Percentiles rank a stretch among this genome's conserved stretches.
Evolutionary conservation across 2,329 filamentous ascomycete genomes (phyloP).

Genomic region (Hypoxylon sp.): DNA sequence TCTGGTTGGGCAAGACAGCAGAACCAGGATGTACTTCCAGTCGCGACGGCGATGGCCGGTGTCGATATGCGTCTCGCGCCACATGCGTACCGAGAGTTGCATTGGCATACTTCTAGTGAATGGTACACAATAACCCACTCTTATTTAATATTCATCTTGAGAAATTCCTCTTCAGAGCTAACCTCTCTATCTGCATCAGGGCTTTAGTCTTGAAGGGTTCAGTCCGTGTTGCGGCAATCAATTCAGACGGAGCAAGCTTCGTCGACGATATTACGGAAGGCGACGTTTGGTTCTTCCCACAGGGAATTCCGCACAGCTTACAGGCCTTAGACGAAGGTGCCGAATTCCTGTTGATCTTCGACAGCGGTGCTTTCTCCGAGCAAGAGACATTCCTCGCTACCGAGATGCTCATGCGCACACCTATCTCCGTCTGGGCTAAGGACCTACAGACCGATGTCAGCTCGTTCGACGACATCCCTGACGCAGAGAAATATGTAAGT

Average conservation of each 20-base stretch:
- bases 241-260: constrained; percentile 65
- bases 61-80: constrained; percentile 73
- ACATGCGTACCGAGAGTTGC: constrained; percentile 73
- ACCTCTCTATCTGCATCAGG: constrained; percentile 42
- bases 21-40: constrained; percentile 66
- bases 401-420: constrained; percentile 67
- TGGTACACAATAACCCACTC: constrained; percentile 41
- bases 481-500: constrained; percentile 62
- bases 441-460: constrained; percentile 65
- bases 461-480: constrained; percentile 64
- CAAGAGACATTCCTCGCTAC: constrained; percentile 72
- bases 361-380: constrained; percentile 71
- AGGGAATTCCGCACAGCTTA: constrained; percentile 66
- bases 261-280: constrained; percentile 65
- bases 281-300: constrained; percentile 70
- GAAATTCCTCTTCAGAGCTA: constrained; percentile 10
- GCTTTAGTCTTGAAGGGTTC: constrained; percentile 68
- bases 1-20: constrained; percentile 71
- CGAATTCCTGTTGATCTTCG: constrained; percentile 74
- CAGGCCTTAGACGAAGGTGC: constrained; percentile 69
- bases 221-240: constrained; percentile 66
- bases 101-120: constrained; percentile 69
- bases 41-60: constrained; percentile 67
- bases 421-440: constrained; percentile 69
- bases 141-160: not conserved